Evolutionary conservation across 345 rosid species (phyloP).

Genomic region (Gossypium rotundifolium): DNA sequence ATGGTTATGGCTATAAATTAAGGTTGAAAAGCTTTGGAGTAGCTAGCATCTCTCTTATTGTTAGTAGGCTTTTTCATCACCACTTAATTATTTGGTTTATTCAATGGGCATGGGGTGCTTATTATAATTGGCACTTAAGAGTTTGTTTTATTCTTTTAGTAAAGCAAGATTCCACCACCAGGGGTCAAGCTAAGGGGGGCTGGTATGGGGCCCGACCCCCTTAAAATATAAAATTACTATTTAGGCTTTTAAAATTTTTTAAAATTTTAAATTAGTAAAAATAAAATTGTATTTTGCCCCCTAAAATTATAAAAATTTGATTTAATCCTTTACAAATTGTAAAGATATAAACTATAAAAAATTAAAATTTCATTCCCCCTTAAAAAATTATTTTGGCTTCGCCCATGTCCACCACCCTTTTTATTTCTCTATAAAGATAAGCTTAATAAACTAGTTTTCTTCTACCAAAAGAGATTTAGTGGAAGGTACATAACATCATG

Average conservation of each 20-base stretch:
- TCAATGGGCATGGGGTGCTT: background rate
- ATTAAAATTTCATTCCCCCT: no score
- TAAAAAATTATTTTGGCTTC: no score
- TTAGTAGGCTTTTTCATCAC: background rate
- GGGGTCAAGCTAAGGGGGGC: no score
- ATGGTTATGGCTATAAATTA: background rate
- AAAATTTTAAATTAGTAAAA: no score
- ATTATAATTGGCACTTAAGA: background rate
- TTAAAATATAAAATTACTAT: no score
- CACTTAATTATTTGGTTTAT: background rate
- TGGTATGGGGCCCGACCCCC: no score
- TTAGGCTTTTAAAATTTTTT: no score
- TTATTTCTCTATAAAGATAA: background rate
- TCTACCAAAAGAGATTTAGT: background rate
- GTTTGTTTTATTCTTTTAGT: conserved; percentile 8
- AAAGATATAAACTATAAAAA: no score
- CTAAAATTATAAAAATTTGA: no score
- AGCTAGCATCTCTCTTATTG: background rate
- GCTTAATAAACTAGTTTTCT: conserved; percentile 3
- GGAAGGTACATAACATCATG: background rate
- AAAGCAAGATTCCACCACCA: conserved; percentile 12
- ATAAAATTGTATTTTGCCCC: no score
- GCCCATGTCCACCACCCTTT: background rate
- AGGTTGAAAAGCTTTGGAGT: background rate
- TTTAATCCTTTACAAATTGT: no score